Percentiles rank a stretch among this genome's conserved stretches.
Evolutionary conservation across 1,284 basidiomycete species (phyloP).

Genomic region (Chiua sp.): DNA sequence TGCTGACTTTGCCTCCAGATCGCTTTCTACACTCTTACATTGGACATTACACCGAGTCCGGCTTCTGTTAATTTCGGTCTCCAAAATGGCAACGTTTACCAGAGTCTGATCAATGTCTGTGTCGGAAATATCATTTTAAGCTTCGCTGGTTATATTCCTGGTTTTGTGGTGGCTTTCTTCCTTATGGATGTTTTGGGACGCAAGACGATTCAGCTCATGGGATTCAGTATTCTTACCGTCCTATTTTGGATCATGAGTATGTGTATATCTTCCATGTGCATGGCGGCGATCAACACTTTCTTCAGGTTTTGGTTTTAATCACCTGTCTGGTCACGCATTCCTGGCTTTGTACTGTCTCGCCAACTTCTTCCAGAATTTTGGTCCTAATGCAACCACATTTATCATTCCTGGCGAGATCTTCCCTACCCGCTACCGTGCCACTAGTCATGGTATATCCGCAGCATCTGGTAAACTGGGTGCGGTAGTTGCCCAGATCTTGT

Average conservation of each 20-base stretch:
- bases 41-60: conserved; percentile 53
- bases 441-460: conserved; percentile 71
- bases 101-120: conserved; percentile 33
- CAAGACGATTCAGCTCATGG: conserved; percentile 60
- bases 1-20: conserved; percentile 41
- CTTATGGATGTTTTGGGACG: conserved; percentile 55
- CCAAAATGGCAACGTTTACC: conserved; percentile 17
- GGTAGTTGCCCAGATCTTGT: conserved; percentile 55
- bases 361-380: conserved; percentile 60
- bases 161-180: conserved; percentile 52
- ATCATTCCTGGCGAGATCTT: conserved; percentile 73
- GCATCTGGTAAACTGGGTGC: conserved; percentile 73
- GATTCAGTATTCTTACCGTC: conserved; percentile 58
- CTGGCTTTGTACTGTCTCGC: conserved; percentile 64
- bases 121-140: conserved; percentile 50
- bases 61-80: conserved; percentile 1
- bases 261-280: conserved; percentile 8
- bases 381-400: conserved; percentile 76
- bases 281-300: not conserved
- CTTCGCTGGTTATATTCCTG: conserved; percentile 54
- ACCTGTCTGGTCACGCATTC: conserved; percentile 56
- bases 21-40: conserved; percentile 62
- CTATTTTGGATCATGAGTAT: conserved; percentile 54
- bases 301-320: conserved; percentile 50
- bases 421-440: conserved; percentile 74